Evolutionary conservation across 164 flowering plant species (phyloP).

Genomic region (Vitis rupestris): DNA sequence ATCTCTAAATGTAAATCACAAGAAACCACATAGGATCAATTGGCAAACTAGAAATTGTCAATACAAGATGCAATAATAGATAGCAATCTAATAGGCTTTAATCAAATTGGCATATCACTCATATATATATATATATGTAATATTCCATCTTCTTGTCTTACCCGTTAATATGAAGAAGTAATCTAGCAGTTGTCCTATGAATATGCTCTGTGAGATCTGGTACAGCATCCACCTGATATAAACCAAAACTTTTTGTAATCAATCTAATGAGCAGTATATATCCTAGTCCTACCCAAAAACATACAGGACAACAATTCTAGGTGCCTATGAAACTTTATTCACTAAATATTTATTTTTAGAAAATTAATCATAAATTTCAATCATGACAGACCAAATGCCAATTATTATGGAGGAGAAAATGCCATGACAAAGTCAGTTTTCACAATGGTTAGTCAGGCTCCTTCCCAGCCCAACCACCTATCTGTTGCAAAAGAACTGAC

Average conservation of each 20-base stretch:
- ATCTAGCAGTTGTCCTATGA: slow-evolving; percentile 85
- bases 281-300: background rate
- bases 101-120: too few relatives aligned
- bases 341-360: background rate
- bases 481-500: too few relatives aligned
- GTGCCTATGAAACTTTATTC: background rate
- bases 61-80: too few relatives aligned
- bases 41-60: too few relatives aligned
- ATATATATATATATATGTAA: too few relatives aligned
- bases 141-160: slow-evolving; percentile 22
- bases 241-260: slow-evolving; percentile 4
- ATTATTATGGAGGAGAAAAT: too few relatives aligned
- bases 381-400: background rate
- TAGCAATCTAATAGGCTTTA: too few relatives aligned
- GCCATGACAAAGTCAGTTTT: too few relatives aligned
- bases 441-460: too few relatives aligned
- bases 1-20: too few relatives aligned
- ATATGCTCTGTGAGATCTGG: slow-evolving; percentile 86
- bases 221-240: slow-evolving; percentile 83
- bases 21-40: too few relatives aligned
- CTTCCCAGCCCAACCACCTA: too few relatives aligned
- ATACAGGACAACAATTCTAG: background rate
- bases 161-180: slow-evolving; percentile 90
- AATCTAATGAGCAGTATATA: background rate
- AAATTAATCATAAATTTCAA: background rate